Evolutionary conservation across 2,329 filamentous ascomycete genomes (phyloP), one percentile per base, ranked within the genome.

Genomic region (Colletotrichum brevisporum): DNA sequence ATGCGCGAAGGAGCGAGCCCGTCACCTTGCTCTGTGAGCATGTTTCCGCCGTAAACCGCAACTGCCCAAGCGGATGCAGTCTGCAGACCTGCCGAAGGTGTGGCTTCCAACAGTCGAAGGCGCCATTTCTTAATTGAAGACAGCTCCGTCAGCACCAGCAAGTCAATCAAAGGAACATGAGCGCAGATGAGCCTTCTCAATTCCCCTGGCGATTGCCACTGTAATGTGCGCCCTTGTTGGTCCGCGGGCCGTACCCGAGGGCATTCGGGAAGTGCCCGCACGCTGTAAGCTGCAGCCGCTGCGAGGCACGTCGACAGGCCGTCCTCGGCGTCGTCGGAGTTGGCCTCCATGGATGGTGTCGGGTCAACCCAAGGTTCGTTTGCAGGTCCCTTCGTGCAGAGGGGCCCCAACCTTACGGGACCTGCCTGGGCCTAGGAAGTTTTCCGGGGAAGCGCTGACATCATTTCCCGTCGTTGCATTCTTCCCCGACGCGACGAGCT

Each of bases 301-400:
- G 36, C 26, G 36, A 39, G 18, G 16, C 13, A 45, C 36, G 21
- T 27, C 52, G 31, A 36, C 36, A 43, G 13, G 16, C 9, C 16
- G 21, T 39, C 65, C 18, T 58, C 24, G 16, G 18, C 26, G 36
- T 45, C 39, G 54, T 15, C 41, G 24, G 41, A 31, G n/a, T 50
- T 24, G 18, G 21, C 31, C 15, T 39, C 43, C 47, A 15, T 27
- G 56, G n/a, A 24, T 50, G 21, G 58, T 41, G 43, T 31, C 45
- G 47, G 43, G 13, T 18, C 39, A 51, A 60, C n/a, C 53, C 45
- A 41, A 57, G 39, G 47, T 52, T 53, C 65, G 36, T 39, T 67
- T 47, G 53, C 53, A 63, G 39, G 36, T 53, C 59, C 59, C 59
- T 57, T 64, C 45, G 36, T 58, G 59, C 65, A 64, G 53, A 13